Percentiles rank a stretch among this genome's conserved stretches.
Conservation (phyloP, 83 land plant genomes). For the Picea engelmannii region DNA sequence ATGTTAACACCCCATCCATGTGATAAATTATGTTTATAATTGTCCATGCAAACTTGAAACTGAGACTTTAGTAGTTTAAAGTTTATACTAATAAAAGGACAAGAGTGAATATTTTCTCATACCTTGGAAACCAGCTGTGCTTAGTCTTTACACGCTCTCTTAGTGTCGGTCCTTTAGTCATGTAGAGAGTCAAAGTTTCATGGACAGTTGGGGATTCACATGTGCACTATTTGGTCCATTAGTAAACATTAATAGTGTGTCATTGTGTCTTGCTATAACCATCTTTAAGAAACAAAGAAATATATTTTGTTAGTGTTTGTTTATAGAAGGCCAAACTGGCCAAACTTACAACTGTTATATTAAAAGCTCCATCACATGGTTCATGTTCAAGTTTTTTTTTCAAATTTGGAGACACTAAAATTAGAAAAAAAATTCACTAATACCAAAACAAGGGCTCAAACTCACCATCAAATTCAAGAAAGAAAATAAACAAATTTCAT, state of each 20-base stretch:
- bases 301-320: background rate
- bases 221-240: constrained; percentile 94
- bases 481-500: too few species aligned
- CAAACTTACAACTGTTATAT: background rate
- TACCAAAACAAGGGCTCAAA: too few species aligned
- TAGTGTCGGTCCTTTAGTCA: constrained; percentile 68
- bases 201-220: constrained; percentile 85
- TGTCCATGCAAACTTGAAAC: constrained; percentile 89
- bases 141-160: constrained; percentile 49
- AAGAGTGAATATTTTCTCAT: background rate
- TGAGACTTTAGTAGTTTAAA: background rate
- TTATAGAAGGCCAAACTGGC: background rate
- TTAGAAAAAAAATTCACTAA: too few species aligned
- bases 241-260: constrained; percentile 93
- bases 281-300: background rate
- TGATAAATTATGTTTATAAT: constrained; percentile 30
- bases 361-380: too few species aligned
- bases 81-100: background rate
- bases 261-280: constrained; percentile 78
- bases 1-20: too few species aligned
- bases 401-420: too few species aligned
- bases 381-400: too few species aligned
- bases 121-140: constrained; percentile 99
- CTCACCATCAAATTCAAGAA: too few species aligned
- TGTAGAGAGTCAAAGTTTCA: constrained; percentile 77